Evolutionary conservation across 495 filamentous ascomycete species (phyloP), one percentile per base, ranked within the genome.

Genomic region (Lasiosphaeria ovina): DNA sequence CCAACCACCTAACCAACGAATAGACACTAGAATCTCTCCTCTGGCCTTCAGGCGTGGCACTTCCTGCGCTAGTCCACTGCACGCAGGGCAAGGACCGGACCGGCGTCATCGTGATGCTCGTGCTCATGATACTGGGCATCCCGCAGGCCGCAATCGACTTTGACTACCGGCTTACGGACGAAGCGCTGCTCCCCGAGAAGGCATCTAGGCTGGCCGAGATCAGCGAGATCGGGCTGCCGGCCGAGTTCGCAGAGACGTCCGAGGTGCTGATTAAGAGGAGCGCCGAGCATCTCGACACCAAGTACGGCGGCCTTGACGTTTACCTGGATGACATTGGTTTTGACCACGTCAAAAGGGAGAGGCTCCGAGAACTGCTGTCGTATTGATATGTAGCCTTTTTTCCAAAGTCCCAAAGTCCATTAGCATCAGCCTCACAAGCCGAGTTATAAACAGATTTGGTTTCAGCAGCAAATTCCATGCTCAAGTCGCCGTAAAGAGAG

Each of bases 41-140:
- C 7, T 62, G 76, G 4, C 63, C 75, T 5, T 59, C 64, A 24
- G 24, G 24, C 24, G 24, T 24, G 3, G 72, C 78, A 14, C 87
- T 86, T 45, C 89, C 90, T 0, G 60, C 85, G 5, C 68, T 93
- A 3, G 68, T 93, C 5, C 91, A 94, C 76, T 95, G 92, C 74
- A 92, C 90, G 3, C 89, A 94, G 68, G 92, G 92, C 40, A 96
- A 96, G 66, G 92, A 95, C 68, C 83, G 90, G 0, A 94, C 91
- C 0, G 92, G 92, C 0, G 75, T 94, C 3, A 76, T 89, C 31
- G 72, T 90, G n/a, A 72, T 87, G 10, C 76, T 95, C 17, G 65
- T 82, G 0, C 71, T 93, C 1, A 68, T 92, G 35, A 70, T 89
- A 3, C 77, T 86, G 3, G 69, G 72, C 9, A 80, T 89, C 0